These are phyloP conservation scores for Suillus variegatus DNA, from an alignment of 768 basidiomycete genomes.

Conservation along the genomic window DNA sequence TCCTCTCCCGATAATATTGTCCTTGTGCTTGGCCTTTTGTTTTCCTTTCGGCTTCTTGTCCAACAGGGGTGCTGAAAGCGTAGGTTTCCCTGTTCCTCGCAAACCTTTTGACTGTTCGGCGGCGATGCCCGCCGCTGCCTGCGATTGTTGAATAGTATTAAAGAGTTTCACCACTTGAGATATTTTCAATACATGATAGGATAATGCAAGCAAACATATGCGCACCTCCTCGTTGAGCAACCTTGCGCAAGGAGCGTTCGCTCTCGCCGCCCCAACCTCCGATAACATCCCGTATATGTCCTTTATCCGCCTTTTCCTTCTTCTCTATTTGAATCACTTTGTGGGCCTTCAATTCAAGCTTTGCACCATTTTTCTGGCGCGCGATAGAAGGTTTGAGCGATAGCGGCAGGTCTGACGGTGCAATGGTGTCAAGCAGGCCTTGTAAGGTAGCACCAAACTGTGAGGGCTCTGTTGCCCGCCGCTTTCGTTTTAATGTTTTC, in stretches of 20 bases:
- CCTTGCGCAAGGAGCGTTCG: constrained; percentile 77
- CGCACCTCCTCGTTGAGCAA: constrained; percentile 82
- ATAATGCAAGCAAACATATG: neutral
- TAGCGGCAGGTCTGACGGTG: constrained; percentile 69
- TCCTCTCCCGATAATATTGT: constrained; percentile 52
- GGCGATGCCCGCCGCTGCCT: constrained; percentile 52
- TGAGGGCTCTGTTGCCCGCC: constrained; percentile 72
- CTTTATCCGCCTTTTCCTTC: constrained; percentile 73
- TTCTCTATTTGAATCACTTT: constrained; percentile 70
- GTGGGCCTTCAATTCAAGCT: constrained; percentile 69
- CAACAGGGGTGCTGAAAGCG: constrained; percentile 64
- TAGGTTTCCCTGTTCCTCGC: constrained; percentile 74
- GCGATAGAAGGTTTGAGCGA: constrained; percentile 78
- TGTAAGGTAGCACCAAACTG: constrained; percentile 77
- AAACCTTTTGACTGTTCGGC: constrained; percentile 59
- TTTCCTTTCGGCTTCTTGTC: constrained; percentile 46
- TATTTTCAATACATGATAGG: constrained; percentile 1
- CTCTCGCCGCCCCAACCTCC: constrained; percentile 89
- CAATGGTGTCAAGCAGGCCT: constrained; percentile 67
- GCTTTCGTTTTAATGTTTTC: constrained; percentile 82
- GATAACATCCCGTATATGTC: constrained; percentile 67
- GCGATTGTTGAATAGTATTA: constrained; percentile 84
- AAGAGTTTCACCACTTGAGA: constrained; percentile 75
- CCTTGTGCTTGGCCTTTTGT: constrained; percentile 54
- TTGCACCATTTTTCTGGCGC: constrained; percentile 72